A percentile compares a stretch with the other conserved stretches of the same genome.
Conservation (phyloP, 2,329 filamentous ascomycete genomes). For the Thielaviopsis musarum region DNA sequence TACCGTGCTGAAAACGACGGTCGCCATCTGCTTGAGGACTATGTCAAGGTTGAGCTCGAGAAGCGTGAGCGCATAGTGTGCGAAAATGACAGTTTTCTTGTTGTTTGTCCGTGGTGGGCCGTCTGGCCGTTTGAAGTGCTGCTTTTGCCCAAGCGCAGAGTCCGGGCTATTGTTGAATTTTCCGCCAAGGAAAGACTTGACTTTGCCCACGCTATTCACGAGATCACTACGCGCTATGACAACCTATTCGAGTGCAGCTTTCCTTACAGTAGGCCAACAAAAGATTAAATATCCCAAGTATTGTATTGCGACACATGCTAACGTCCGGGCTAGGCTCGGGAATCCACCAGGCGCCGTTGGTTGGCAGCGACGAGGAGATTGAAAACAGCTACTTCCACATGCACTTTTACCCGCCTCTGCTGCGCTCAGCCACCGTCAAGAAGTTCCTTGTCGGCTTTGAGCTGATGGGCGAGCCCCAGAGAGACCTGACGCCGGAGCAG, state of each 20-base stretch:
- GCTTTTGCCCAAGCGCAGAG: slow-evolving; percentile 69
- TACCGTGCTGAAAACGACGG: slow-evolving; percentile 60
- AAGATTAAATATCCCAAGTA: not conserved
- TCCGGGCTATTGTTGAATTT: slow-evolving; percentile 72
- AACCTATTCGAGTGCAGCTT: slow-evolving; percentile 96
- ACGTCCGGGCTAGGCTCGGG: slow-evolving; percentile 49
- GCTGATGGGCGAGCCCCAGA: slow-evolving; percentile 91
- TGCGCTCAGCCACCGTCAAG: slow-evolving; percentile 81
- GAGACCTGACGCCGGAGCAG: slow-evolving; percentile 95
- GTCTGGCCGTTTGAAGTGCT: slow-evolving; percentile 95
- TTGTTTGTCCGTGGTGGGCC: slow-evolving; percentile 94
- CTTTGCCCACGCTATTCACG: slow-evolving; percentile 71
- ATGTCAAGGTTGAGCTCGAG: slow-evolving; percentile 63
- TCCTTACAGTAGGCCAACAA: slow-evolving; percentile 53
- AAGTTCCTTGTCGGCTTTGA: slow-evolving; percentile 97
- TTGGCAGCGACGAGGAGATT: slow-evolving; percentile 65
- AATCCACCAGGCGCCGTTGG: slow-evolving; percentile 83
- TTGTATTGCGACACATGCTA: slow-evolving; percentile 9
- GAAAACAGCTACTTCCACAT: slow-evolving; percentile 85
- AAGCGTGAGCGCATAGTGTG: slow-evolving; percentile 74
- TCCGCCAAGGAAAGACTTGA: slow-evolving; percentile 49
- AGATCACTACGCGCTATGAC: slow-evolving; percentile 83
- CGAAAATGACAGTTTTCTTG: slow-evolving; percentile 69
- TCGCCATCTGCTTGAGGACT: slow-evolving; percentile 68
- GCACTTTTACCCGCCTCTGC: slow-evolving; percentile 90